phyloP scores from a whole-genome alignment of 805 yeast genomes.

The Candida piceae region DNA sequence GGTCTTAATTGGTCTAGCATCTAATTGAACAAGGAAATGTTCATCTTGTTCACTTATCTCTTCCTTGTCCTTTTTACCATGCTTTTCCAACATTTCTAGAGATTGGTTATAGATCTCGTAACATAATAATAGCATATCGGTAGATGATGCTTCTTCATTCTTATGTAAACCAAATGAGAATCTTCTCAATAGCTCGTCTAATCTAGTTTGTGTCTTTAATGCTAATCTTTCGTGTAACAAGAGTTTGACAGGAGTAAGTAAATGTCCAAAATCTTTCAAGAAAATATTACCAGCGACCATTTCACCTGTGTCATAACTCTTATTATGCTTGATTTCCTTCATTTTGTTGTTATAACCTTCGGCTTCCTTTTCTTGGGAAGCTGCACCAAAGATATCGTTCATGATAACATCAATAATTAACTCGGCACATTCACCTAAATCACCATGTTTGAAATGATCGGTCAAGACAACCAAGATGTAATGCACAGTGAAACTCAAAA shows the following conservation, averaged over 20 bases:
- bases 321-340: slow-evolving; percentile 86
- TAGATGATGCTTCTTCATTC: slow-evolving; percentile 53
- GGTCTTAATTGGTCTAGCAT: slow-evolving; percentile 50
- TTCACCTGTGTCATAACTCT: slow-evolving; percentile 85
- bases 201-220: slow-evolving; percentile 62
- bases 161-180: slow-evolving; percentile 73
- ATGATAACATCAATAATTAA: slow-evolving; percentile 67
- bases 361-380: slow-evolving; percentile 92
- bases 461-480: slow-evolving; percentile 52
- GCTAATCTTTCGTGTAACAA: slow-evolving; percentile 61
- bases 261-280: slow-evolving; percentile 47
- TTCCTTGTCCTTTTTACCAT: slow-evolving; percentile 11
- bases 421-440: slow-evolving; percentile 59
- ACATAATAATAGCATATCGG: slow-evolving; percentile 63
- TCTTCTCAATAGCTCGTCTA: slow-evolving; percentile 74
- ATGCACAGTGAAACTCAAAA: slow-evolving; percentile 84
- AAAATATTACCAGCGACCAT: slow-evolving; percentile 61
- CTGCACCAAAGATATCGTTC: slow-evolving; percentile 90
- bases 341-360: slow-evolving; percentile 82
- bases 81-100: slow-evolving; percentile 22
- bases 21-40: slow-evolving; percentile 71
- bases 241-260: slow-evolving; percentile 66
- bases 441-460: slow-evolving; percentile 51
- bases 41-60: slow-evolving; percentile 30
- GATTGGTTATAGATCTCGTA: slow-evolving; percentile 66